These are phyloP conservation scores for Beta corolliflora DNA, from an alignment of 179 eudicot species.

Conservation along the genomic window DNA sequence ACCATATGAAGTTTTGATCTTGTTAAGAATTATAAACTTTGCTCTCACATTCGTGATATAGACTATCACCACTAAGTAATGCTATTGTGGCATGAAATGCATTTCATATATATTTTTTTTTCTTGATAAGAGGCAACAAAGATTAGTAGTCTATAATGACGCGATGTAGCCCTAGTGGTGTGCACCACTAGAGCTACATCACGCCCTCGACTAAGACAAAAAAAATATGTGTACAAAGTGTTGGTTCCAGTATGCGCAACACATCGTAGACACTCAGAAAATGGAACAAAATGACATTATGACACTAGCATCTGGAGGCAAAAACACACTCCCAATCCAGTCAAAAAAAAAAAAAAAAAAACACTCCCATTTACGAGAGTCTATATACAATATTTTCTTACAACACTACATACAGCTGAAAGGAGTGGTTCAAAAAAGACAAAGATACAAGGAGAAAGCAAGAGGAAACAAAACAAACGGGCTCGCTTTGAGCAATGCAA, in stretches of 20 bases:
- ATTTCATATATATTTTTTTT: too few relatives aligned
- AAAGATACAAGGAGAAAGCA: not conserved
- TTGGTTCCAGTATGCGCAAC: not conserved
- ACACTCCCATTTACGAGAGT: not conserved
- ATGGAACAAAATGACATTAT: not conserved
- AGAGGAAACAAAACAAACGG: not conserved
- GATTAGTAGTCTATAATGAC: too few relatives aligned
- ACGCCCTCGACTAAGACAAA: not conserved
- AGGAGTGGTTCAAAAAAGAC: not conserved
- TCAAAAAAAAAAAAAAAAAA: not conserved
- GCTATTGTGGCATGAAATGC: too few relatives aligned
- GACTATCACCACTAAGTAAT: too few relatives aligned
- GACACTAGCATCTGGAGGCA: not conserved
- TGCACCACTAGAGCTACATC: not conserved
- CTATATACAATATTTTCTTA: slow-evolving; percentile 14
- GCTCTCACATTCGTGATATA: too few relatives aligned
- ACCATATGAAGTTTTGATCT: too few relatives aligned
- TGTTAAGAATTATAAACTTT: too few relatives aligned
- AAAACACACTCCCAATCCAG: not conserved
- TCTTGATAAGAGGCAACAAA: too few relatives aligned
- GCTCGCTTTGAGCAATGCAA: slow-evolving; percentile 19
- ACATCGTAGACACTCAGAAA: not conserved
- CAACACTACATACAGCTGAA: not conserved
- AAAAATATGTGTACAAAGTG: too few relatives aligned
- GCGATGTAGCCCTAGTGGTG: too few relatives aligned